A percentile compares a stretch with the other conserved stretches of the same genome.
Evolutionary conservation across 208 protist genomes (phyloP).

Genomic region (Entamoeba invadens): DNA sequence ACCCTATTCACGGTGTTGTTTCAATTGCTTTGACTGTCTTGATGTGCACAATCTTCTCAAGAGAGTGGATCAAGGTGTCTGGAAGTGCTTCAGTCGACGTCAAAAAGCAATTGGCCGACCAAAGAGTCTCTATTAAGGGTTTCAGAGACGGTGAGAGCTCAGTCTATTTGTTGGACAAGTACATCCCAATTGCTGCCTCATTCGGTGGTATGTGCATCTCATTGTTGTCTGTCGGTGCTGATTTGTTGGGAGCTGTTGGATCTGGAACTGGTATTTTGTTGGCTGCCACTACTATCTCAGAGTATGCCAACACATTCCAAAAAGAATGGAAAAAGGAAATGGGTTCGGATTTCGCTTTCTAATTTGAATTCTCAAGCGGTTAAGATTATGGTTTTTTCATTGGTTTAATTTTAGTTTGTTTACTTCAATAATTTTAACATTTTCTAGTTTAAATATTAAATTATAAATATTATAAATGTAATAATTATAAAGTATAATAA

Average conservation of each 20-base stretch:
- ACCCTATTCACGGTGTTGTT: conserved; percentile 90
- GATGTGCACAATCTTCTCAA: conserved; percentile 91
- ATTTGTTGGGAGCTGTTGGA: conserved; percentile 64
- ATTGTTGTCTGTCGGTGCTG: conserved; percentile 42
- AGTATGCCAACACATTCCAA: conserved; percentile 92
- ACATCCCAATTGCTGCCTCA: conserved; percentile 30
- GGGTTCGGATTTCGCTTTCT: background rate
- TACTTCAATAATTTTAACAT: no score
- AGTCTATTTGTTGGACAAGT: conserved; percentile 14
- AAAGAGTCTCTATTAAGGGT: conserved; percentile 68
- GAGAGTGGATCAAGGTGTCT: conserved; percentile 90
- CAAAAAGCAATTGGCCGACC: conserved; percentile 74
- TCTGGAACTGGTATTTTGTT: conserved; percentile 97
- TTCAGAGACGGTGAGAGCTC: no score
- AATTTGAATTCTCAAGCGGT: no score
- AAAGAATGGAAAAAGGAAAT: background rate
- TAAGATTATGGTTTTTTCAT: no score
- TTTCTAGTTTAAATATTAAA: no score
- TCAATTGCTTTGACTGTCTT: conserved; percentile 89
- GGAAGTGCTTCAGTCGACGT: conserved; percentile 83
- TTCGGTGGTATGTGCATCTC: conserved; percentile 32
- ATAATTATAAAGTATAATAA: no score
- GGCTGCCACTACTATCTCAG: conserved; percentile 96
- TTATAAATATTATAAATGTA: no score
- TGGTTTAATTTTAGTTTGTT: no score